A percentile compares a stretch with the other conserved stretches of the same genome.
phyloP scores from a whole-genome alignment of 2,329 filamentous ascomycete genomes.

The Ceratocystis huliohia region DNA sequence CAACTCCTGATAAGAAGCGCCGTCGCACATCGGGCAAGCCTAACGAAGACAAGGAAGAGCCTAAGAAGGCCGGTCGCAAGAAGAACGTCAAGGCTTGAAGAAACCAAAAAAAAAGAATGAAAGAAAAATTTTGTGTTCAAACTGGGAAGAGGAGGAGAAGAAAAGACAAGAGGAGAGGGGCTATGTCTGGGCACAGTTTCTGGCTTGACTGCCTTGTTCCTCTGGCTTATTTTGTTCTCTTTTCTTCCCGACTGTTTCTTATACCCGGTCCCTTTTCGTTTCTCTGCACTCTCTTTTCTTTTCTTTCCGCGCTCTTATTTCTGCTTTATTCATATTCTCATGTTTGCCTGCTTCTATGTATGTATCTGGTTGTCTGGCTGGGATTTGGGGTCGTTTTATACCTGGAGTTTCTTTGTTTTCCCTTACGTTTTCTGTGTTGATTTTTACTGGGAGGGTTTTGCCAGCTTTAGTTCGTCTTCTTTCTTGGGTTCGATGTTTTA shows the following conservation, averaged over 20 bases:
- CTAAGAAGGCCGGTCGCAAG: constrained; percentile 48
- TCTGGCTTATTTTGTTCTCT: neutral
- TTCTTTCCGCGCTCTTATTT: constrained; percentile 16
- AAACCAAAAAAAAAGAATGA: neutral
- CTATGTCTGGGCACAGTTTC: neutral
- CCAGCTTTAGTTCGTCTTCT: neutral
- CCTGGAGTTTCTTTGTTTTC: constrained; percentile 17
- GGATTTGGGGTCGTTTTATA: constrained; percentile 10
- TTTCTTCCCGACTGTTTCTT: constrained; percentile 9
- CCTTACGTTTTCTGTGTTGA: constrained; percentile 1
- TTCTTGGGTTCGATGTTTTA: neutral
- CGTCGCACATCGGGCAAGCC: constrained; percentile 45
- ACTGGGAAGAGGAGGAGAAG: neutral
- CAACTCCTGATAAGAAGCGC: constrained; percentile 51
- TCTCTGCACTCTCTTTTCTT: neutral
- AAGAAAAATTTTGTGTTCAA: neutral
- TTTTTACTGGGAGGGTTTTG: constrained; percentile 10
- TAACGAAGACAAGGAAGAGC: constrained; percentile 42
- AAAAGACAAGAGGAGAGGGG: neutral
- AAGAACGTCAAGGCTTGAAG: constrained; percentile 36
- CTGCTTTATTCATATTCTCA: neutral
- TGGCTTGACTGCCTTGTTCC: neutral
- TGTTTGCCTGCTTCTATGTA: constrained; percentile 15
- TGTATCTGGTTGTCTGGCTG: constrained; percentile 1
- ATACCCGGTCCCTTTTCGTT: neutral